Evolutionary conservation across 768 basidiomycete species (phyloP), one percentile per base, ranked within the genome.

Genomic region (Phlegmacium glaucopus): DNA sequence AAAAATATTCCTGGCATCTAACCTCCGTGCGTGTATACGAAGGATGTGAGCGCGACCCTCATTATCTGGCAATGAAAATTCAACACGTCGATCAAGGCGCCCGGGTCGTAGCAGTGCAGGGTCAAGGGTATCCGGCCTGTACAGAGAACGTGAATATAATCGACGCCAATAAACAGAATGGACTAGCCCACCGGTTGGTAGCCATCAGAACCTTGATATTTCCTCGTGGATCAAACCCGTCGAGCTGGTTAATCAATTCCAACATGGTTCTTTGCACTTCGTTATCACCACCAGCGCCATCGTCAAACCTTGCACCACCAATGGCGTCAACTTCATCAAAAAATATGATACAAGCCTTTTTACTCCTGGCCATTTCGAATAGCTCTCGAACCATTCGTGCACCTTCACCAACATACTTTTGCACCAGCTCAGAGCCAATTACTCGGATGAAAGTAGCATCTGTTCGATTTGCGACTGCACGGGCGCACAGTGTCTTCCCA

Each of bases 131-230:
- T 99, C 96, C 15, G 96, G 96, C 67, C 95, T 95, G 9, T 5
- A 39, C 30, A 30, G 49, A 50, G 28, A 42, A 41, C 27, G 37
- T 15, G 34, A n/a, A 44, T 17, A 34, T 9, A 27, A 15, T 39
- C 5, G 26, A 45, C 10, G 32, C 10, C 9, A 22, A 26, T 13
- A 2, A 15, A n/a, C 38, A 28, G 48, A 48, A 22, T 7, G 9
- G 41, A 16, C 27, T n/a, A 28, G 64, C 79, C 51, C 44, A 90
- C 91, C 92, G 75, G 74, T 99, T 98, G 6, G 96, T 98, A 26
- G 96, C 96, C 96, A 99, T 99, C 48, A 99, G 77, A 16, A 99
- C 95, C 68, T 99, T 99, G 71, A 99, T 98, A 63, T 98, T 98
- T n/a, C 96, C 96, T 72, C 96, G 72, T 6, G 95, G 87, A 68